These are phyloP conservation scores for Penicillium longicatenatum DNA, from an alignment of 495 filamentous ascomycete species.

Conservation along the genomic window DNA sequence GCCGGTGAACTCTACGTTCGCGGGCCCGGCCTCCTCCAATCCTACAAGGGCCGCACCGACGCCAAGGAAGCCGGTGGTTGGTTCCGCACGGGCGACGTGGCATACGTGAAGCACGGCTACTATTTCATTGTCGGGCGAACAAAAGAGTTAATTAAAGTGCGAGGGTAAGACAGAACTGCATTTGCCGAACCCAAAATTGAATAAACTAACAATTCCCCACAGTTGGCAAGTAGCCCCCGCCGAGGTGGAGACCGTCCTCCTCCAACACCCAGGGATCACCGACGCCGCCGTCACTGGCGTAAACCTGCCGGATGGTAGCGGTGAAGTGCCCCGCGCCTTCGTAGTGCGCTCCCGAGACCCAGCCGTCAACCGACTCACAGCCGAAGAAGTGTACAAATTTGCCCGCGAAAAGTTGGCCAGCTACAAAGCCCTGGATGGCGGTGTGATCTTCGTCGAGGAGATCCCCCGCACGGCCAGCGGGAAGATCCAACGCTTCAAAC, in stretches of 20 bases:
- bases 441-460: conserved; percentile 69
- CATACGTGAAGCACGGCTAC: conserved; percentile 58
- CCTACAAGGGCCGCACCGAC: conserved; percentile 43
- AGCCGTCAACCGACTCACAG: conserved; percentile 38
- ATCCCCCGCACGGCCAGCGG: conserved; percentile 79
- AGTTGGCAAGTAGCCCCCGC: conserved; percentile 80
- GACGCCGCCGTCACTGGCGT: conserved; percentile 84
- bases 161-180: conserved; percentile 31
- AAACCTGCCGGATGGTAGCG: conserved; percentile 49
- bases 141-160: conserved; percentile 74
- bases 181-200: not conserved
- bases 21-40: conserved; percentile 37
- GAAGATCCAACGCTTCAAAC: conserved; percentile 67
- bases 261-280: conserved; percentile 65
- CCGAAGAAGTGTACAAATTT: conserved; percentile 63
- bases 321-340: conserved; percentile 74
- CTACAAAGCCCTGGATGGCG: conserved; percentile 72
- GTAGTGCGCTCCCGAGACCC: conserved; percentile 55
- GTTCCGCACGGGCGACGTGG: conserved; percentile 79
- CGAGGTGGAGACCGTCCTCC: conserved; percentile 77
- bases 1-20: conserved; percentile 57
- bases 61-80: conserved; percentile 61
- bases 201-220: conserved; percentile 4
- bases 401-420: conserved; percentile 59
- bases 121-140: conserved; percentile 78